Conservation (phyloP, 768 basidiomycete species). For the Tulasnella sp. region DNA sequence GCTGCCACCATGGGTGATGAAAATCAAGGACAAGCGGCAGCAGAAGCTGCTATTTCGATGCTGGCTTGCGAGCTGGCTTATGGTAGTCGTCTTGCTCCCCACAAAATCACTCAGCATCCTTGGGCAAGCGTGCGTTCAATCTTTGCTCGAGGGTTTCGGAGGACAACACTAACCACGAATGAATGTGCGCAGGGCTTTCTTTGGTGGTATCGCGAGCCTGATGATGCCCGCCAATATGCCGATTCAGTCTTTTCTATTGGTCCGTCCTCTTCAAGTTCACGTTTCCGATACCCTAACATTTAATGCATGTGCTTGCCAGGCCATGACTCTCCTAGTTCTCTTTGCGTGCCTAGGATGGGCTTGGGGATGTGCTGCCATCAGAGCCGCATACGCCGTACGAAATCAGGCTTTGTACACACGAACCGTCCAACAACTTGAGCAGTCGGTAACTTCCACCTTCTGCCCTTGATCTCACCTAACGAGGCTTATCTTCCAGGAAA, state of each 20-base stretch:
- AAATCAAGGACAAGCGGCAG: conserved; percentile 3
- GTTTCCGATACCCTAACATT: no score
- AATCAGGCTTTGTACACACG: background rate
- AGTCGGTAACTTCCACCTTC: background rate
- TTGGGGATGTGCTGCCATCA: conserved; percentile 11
- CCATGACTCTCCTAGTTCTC: background rate
- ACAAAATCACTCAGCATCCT: background rate
- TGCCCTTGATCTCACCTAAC: background rate
- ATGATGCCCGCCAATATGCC: conserved; percentile 12
- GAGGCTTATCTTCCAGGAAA: background rate
- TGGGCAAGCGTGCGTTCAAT: conserved; percentile 8
- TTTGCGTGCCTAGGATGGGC: conserved; percentile 5
- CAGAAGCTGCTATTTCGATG: conserved; percentile 7
- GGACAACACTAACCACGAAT: background rate
- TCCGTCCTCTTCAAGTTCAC: background rate
- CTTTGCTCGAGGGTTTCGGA: no score
- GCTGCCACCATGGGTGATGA: background rate
- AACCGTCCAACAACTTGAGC: background rate
- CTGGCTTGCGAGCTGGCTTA: conserved; percentile 4
- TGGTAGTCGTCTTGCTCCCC: background rate
- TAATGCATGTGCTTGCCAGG: no score
- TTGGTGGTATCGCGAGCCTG: conserved; percentile 8
- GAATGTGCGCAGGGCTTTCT: conserved; percentile 5
- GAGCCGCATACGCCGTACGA: background rate
- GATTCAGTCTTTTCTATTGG: conserved; percentile 6